Base-by-base conservation (phyloP, 2,329 filamentous ascomycete species). In the Ceratocystis destructans region DNA sequence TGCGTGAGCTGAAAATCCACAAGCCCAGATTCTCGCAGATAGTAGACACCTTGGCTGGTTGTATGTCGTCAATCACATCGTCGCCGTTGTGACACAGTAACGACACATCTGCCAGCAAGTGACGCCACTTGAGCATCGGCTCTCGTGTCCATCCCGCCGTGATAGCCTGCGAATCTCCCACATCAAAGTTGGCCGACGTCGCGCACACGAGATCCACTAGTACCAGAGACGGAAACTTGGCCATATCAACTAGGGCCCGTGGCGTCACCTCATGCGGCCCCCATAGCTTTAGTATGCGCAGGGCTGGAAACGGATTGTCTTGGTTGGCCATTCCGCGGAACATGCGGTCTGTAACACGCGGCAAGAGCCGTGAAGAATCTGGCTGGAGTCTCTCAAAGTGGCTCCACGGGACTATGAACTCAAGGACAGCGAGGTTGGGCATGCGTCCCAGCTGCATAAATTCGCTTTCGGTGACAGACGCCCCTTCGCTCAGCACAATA, bases 251-350 rank as follows among this genome's bases (percentile, higher is more conserved):
- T 3, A 83, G 71, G 0, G 78, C 79, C 5, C 73, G 69, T 5
- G 72, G 70, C 0, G 79, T 78, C 0, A 75, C 74, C 2, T 75
- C 72, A 25, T 75, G 70, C 10, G 33, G 22, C 0, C 78, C 76
- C 76, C 77, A 77, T 15, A 82, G 75, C 33, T 76, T 75, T 53
- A 83, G 70, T 17, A 82, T 71, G 3, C 80, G 75, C 53, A 83
- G 74, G 3, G 76, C 57, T 0, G 79, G 79, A 45, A 83, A 83
- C 0, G 79, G 74, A 7, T 74, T 70, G 0, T 73, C 69, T 45
- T 72, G 72, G 59, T 76, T 73, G 0, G 76, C 74, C 79, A 80
- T 82, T 25, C 76, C 76, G 44, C 76, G 74, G 22, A 82, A 66
- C 2, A 82, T 72, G 5, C 77, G 73, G 69, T 83, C 79, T 48